Evolutionary conservation across 176 grass and related monocot genomes (phyloP).

Genomic region (Oryza coarctata): DNA sequence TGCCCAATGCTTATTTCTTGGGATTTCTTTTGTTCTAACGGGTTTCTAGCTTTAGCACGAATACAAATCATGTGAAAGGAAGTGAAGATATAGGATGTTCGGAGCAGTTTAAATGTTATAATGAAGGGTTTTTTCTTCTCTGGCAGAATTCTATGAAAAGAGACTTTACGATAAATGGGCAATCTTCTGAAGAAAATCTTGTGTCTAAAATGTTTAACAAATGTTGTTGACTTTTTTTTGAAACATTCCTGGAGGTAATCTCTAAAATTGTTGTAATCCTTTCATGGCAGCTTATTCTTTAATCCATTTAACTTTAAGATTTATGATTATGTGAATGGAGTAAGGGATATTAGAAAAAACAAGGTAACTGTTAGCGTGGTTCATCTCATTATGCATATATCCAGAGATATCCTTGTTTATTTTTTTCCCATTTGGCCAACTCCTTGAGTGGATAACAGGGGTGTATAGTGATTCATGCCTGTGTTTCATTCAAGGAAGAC

Average conservation of each 20-base stretch:
- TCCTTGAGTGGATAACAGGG: constrained; percentile 56
- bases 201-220: constrained; percentile 1
- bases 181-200: constrained; percentile 22
- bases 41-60: constrained; percentile 79
- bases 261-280: constrained; percentile 31
- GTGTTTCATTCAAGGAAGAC: constrained; percentile 80
- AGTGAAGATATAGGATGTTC: constrained; percentile 25
- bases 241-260: constrained; percentile 32
- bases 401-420: constrained; percentile 20
- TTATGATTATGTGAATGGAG: constrained; percentile 95
- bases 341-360: constrained; percentile 67
- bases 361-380: constrained; percentile 59
- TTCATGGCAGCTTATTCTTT: constrained; percentile 73
- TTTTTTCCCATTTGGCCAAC: constrained; percentile 26
- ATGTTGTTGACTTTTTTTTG: constrained; percentile 4
- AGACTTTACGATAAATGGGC: constrained; percentile 95
- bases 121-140: constrained; percentile 59
- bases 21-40: constrained; percentile 29
- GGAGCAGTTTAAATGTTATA: constrained; percentile 37
- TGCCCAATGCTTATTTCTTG: background rate
- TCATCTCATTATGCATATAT: constrained; percentile 21
- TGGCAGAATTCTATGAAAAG: constrained; percentile 81
- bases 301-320: constrained; percentile 58
- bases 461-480: constrained; percentile 64
- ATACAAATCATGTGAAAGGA: constrained; percentile 19